Evolutionary conservation across 805 yeast species (phyloP).

Genomic region (Saturnispora silvae): DNA sequence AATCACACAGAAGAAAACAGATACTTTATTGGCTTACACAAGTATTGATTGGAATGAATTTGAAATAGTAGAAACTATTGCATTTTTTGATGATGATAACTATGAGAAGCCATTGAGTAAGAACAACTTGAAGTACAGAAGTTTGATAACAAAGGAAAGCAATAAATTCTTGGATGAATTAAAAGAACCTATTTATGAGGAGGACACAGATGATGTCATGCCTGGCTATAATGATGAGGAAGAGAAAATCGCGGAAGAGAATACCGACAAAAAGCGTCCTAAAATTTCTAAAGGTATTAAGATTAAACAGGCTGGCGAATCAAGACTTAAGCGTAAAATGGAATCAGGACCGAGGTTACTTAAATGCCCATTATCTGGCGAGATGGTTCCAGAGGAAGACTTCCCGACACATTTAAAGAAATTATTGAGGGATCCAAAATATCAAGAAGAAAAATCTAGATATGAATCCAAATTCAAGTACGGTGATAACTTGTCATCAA

Average conservation of each 20-base stretch:
- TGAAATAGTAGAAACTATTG: slow-evolving; percentile 55
- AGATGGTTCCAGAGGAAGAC: slow-evolving; percentile 55
- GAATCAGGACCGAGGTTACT: slow-evolving; percentile 28
- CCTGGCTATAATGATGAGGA: slow-evolving; percentile 3
- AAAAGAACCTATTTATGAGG: slow-evolving; percentile 2
- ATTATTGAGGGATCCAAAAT: slow-evolving; percentile 66
- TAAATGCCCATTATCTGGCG: slow-evolving; percentile 72
- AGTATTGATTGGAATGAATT: slow-evolving; percentile 87
- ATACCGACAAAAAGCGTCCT: neutral
- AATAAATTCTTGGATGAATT: slow-evolving; percentile 24
- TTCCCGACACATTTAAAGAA: slow-evolving; percentile 64
- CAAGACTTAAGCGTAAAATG: slow-evolving; percentile 33
- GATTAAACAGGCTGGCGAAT: slow-evolving; percentile 60
- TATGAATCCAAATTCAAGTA: slow-evolving; percentile 46
- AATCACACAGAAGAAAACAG: slow-evolving; percentile 24
- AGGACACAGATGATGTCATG: slow-evolving; percentile 3
- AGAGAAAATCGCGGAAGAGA: slow-evolving; percentile 2
- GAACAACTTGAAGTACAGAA: slow-evolving; percentile 50
- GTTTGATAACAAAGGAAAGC: slow-evolving; percentile 41
- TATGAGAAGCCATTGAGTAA: slow-evolving; percentile 45
- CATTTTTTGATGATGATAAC: slow-evolving; percentile 54
- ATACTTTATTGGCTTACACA: slow-evolving; percentile 47
- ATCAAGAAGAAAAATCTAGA: slow-evolving; percentile 55
- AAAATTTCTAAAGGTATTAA: slow-evolving; percentile 41
- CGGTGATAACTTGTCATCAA: slow-evolving; percentile 21